These are phyloP conservation scores for Amaranthus cruentus DNA, from an alignment of 148 eudicot species.

Conservation along the genomic window DNA sequence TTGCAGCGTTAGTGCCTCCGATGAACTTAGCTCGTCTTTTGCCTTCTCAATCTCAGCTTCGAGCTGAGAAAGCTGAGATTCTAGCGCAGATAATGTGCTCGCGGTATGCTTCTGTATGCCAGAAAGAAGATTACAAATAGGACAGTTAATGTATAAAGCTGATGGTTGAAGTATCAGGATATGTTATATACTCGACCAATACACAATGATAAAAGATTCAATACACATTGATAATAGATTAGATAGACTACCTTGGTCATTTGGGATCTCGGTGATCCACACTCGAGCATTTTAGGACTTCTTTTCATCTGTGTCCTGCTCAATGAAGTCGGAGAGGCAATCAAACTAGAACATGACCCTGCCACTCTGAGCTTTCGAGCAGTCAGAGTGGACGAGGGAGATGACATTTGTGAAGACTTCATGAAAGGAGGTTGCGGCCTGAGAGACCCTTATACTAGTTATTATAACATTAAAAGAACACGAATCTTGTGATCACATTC, in stretches of 20 bases:
- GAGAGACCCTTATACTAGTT: not conserved
- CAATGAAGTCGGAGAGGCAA: constrained; percentile 49
- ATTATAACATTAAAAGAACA: not conserved
- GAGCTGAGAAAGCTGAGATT: constrained; percentile 68
- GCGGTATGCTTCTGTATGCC: constrained; percentile 54
- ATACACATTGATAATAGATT: not conserved
- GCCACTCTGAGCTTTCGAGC: constrained; percentile 45
- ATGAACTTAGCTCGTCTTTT: constrained; percentile 70
- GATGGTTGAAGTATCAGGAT: too few relatives aligned
- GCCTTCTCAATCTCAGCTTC: constrained; percentile 70
- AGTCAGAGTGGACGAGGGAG: constrained; percentile 48
- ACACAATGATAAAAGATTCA: too few relatives aligned
- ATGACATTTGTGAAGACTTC: constrained; percentile 46
- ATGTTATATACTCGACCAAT: too few relatives aligned
- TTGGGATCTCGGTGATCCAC: constrained; percentile 60
- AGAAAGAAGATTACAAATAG: not conserved
- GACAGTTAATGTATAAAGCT: too few relatives aligned
- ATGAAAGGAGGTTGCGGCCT: constrained; percentile 25
- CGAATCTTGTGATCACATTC: constrained; percentile 11
- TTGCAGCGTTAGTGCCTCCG: constrained; percentile 44
- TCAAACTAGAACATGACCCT: constrained; percentile 41
- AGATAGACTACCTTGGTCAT: constrained; percentile 50
- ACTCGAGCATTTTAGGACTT: constrained; percentile 62
- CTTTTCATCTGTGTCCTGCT: constrained; percentile 51
- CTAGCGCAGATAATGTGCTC: constrained; percentile 55